Base-by-base conservation (phyloP, 2,329 filamentous ascomycete genomes). In the Graphilbum sp. region DNA sequence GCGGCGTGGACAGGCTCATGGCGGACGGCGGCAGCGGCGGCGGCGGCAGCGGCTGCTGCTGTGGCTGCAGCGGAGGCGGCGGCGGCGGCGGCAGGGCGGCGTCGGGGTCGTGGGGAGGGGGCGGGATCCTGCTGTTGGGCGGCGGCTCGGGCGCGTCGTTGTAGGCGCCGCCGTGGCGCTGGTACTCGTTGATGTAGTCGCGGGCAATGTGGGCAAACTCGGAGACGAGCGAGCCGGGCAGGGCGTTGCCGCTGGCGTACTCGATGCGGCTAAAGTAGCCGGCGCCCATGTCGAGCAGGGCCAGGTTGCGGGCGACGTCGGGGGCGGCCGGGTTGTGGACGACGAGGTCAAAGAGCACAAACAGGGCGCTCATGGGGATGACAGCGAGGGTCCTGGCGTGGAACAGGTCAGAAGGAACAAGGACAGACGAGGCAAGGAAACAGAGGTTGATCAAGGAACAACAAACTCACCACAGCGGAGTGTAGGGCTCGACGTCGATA, bases 191-290 rank as follows among this genome's bases (percentile, higher is more conserved):
- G 25, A 45, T 18, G 25, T 60, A 62, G 31, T 63, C 54, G 2
- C 59, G 49, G 0, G 60, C 60, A 34, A 64, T 60, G 40, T 61
- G 51, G 0, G 56, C 51, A 40, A 63, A 61, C 31, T 61, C 55
- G 3, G 55, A 49, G 4, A 62, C 46, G 5, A 60, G 45, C 2
- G 56, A 59, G 1, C 51, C 51, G 0, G 56, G 59, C 0, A 64
- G 43, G 1, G 39, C 34, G 27, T 38, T 33, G 17, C 48, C 50
- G 15, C 57, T 59, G 10, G 53, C 53, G 37, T 54, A 58, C 42
- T 63, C 62, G 8, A 64, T 46, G 8, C 56, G 49, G 35, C 55
- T 59, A 33, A 64, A 64, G 42, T 64, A 58, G 2, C 58, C 60
- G 8, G 54, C 57, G 5, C 49, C 58, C 41, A 62, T 53, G 34